A percentile compares a stretch with the other conserved stretches of the same genome.
phyloP scores from a whole-genome alignment of 129 eudicot species.

The Tanacetum coccineum region DNA sequence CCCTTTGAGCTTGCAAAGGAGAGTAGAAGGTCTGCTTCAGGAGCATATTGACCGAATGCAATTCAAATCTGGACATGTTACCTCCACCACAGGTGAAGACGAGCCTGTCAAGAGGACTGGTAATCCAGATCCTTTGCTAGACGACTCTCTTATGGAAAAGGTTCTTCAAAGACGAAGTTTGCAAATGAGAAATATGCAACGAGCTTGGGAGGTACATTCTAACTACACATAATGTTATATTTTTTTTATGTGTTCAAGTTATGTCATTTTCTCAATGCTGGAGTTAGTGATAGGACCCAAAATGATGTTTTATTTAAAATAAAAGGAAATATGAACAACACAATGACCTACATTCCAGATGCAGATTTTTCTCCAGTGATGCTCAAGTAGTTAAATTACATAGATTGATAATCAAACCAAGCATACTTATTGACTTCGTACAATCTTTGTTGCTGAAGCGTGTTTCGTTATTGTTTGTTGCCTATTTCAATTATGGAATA shows the following conservation, averaged over 20 bases:
- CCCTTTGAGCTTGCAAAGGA: slow-evolving; percentile 92
- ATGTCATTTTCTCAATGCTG: slow-evolving; percentile 4
- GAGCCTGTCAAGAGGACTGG: slow-evolving; percentile 40
- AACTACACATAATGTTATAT: neutral
- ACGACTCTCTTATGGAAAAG: slow-evolving; percentile 90
- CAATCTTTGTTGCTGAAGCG: no score
- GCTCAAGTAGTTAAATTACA: no score
- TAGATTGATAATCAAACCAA: no score
- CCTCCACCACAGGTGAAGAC: slow-evolving; percentile 23
- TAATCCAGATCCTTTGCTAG: slow-evolving; percentile 57
- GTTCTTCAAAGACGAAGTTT: slow-evolving; percentile 91
- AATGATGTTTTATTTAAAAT: no score
- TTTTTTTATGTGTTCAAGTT: slow-evolving; percentile 10
- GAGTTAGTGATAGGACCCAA: neutral
- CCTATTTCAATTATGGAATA: no score
- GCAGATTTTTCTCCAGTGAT: no score
- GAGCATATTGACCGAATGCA: slow-evolving; percentile 85
- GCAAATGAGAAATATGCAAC: slow-evolving; percentile 93
- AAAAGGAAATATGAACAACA: no score
- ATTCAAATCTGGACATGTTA: slow-evolving; percentile 30
- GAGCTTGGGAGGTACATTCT: slow-evolving; percentile 84
- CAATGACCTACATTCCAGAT: no score
- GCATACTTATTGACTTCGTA: no score
- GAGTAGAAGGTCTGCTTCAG: slow-evolving; percentile 91
- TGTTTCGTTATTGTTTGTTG: no score